phyloP scores from a whole-genome alignment of 768 basidiomycete species.

The Floccularia luteovirens region DNA sequence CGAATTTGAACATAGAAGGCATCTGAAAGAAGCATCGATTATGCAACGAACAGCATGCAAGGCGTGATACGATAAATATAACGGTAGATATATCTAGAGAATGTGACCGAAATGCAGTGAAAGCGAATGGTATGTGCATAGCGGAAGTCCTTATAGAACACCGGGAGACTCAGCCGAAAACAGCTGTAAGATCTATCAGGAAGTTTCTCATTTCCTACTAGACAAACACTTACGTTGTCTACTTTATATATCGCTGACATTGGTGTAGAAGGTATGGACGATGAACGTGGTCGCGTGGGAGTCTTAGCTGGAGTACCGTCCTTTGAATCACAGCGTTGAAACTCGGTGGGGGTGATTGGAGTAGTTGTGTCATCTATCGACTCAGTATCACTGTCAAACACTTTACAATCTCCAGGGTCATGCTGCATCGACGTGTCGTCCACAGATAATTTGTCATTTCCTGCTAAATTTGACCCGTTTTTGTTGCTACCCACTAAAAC shows the following conservation, averaged over 20 bases:
- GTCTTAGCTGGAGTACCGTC: conserved; percentile 11
- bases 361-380: no score
- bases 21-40: no score
- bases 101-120: no score
- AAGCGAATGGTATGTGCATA: no score
- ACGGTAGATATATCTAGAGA: no score
- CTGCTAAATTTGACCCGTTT: not conserved
- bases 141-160: conserved; percentile 16
- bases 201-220: not conserved
- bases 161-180: conserved; percentile 37
- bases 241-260: conserved; percentile 18
- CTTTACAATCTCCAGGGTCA: not conserved
- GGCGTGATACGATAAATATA: no score
- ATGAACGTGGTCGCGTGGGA: conserved; percentile 21
- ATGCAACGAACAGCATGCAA: no score
- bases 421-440: no score
- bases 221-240: conserved; percentile 16
- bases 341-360: no score
- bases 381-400: not conserved
- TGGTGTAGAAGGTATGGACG: conserved; percentile 25
- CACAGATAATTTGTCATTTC: not conserved
- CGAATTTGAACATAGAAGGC: no score
- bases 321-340: no score
- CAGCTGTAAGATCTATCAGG: conserved; percentile 14
- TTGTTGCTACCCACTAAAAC: conserved; percentile 44